Percentiles rank a stretch among this genome's conserved stretches.
These are phyloP conservation scores for Pythium dissotocum DNA, from an alignment of 352 stramenopile species.

Conservation along the genomic window DNA sequence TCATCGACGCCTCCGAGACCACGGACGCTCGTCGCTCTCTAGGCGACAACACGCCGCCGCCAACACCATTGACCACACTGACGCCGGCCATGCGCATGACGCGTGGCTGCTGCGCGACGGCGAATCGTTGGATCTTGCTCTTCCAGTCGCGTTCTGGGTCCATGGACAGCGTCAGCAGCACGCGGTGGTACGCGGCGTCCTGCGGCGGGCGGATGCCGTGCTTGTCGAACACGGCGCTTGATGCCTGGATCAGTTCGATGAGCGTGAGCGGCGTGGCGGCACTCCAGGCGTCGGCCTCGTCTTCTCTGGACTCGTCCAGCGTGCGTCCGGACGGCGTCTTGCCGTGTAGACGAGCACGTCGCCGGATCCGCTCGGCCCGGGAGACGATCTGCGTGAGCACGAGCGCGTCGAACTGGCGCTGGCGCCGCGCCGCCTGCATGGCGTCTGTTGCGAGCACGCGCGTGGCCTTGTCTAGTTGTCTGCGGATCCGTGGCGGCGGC, in stretches of 20 bases:
- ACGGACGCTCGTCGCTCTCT: background rate
- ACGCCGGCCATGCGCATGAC: background rate
- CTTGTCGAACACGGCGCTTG: slow-evolving; percentile 49
- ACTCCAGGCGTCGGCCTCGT: background rate
- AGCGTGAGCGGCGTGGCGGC: slow-evolving; percentile 38
- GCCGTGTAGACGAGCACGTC: background rate
- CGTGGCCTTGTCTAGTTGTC: slow-evolving; percentile 2
- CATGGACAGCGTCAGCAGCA: slow-evolving; percentile 54
- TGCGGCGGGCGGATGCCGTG: slow-evolving; percentile 43
- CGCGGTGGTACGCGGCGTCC: slow-evolving; percentile 56
- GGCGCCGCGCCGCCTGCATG: slow-evolving; percentile 7
- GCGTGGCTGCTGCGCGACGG: slow-evolving; percentile 14
- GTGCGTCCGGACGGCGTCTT: slow-evolving; percentile 6
- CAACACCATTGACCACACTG: background rate
- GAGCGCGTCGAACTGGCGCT: slow-evolving; percentile 26
- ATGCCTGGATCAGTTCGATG: slow-evolving; percentile 66
- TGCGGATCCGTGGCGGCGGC: slow-evolving; percentile 1
- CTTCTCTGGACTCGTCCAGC: background rate
- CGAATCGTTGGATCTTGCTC: slow-evolving; percentile 50
- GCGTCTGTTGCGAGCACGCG: slow-evolving; percentile 3
- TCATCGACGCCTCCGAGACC: slow-evolving; percentile 2
- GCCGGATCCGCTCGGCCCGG: slow-evolving; percentile 31
- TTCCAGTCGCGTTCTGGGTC: slow-evolving; percentile 59
- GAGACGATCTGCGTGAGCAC: slow-evolving; percentile 53
- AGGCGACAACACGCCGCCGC: background rate